Evolutionary conservation across 805 yeast genomes (phyloP).

Genomic region (Cyberlindnera euphorbiiphila): DNA sequence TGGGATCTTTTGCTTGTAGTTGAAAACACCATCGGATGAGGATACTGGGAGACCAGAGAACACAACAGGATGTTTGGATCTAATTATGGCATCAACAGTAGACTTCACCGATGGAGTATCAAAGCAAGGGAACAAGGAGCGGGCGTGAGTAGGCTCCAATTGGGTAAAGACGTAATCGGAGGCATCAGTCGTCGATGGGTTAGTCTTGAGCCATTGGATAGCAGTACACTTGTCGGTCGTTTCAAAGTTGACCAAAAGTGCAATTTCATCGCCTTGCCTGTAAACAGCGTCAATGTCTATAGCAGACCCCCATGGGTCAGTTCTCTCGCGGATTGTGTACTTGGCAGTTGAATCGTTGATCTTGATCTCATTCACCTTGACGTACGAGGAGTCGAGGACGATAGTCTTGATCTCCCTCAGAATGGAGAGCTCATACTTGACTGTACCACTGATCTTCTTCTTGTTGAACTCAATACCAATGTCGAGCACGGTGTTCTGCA

Average conservation of each 20-base stretch:
- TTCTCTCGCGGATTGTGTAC: slow-evolving; percentile 37
- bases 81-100: slow-evolving; percentile 52
- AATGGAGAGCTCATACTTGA: slow-evolving; percentile 41
- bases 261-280: slow-evolving; percentile 12
- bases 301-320: slow-evolving; percentile 59
- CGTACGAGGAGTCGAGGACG: slow-evolving; percentile 66
- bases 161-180: slow-evolving; percentile 65
- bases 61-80: slow-evolving; percentile 64
- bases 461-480: slow-evolving; percentile 53
- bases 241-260: slow-evolving; percentile 46
- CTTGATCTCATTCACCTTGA: slow-evolving; percentile 42
- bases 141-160: slow-evolving; percentile 87
- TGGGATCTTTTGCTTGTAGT: slow-evolving; percentile 71
- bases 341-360: slow-evolving; percentile 36
- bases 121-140: slow-evolving; percentile 83
- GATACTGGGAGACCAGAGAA: slow-evolving; percentile 58
- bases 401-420: slow-evolving; percentile 34
- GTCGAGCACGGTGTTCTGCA: slow-evolving; percentile 48
- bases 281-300: slow-evolving; percentile 30
- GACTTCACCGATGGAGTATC: slow-evolving; percentile 87
- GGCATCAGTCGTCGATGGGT: slow-evolving; percentile 67
- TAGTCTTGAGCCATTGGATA: slow-evolving; percentile 70
- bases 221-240: slow-evolving; percentile 82
- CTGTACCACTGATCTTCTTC: slow-evolving; percentile 51
- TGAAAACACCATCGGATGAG: slow-evolving; percentile 31